A percentile compares a stretch with the other conserved stretches of the same genome.
Conservation (phyloP, 352 stramenopile species). For the Phytophthora pisi region DNA sequence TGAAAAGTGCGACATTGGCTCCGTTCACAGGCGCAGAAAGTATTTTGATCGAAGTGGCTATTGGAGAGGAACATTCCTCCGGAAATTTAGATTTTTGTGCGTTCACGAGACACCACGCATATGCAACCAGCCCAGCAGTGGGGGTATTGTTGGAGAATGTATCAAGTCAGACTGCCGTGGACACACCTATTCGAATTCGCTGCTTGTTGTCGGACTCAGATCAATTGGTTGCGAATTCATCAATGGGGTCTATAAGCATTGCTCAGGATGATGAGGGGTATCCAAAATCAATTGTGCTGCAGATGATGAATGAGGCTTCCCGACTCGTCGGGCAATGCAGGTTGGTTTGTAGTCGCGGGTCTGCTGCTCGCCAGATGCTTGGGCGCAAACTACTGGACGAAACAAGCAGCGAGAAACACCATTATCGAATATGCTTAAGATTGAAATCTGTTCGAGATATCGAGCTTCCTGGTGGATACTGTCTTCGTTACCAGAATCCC, state of each 20-base stretch:
- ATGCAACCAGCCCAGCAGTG: slow-evolving; percentile 37
- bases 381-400: slow-evolving; percentile 11
- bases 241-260: slow-evolving; percentile 1
- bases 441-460: slow-evolving; percentile 47
- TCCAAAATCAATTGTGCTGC: slow-evolving; percentile 22
- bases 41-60: slow-evolving; percentile 42
- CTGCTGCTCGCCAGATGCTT: slow-evolving; percentile 5
- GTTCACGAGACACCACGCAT: slow-evolving; percentile 44
- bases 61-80: slow-evolving; percentile 26
- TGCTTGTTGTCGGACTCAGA: slow-evolving; percentile 32
- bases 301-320: slow-evolving; percentile 22
- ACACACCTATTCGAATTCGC: slow-evolving; percentile 20
- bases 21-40: slow-evolving; percentile 42
- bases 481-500: slow-evolving; percentile 43
- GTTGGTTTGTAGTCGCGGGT: slow-evolving; percentile 12
- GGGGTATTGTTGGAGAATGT: slow-evolving; percentile 4
- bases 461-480: slow-evolving; percentile 28
- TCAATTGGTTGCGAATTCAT: slow-evolving; percentile 22
- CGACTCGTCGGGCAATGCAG: slow-evolving; percentile 25
- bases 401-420: slow-evolving; percentile 14
- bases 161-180: background rate
- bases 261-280: slow-evolving; percentile 14
- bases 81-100: slow-evolving; percentile 39
- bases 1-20: slow-evolving; percentile 32
- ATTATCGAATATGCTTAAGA: slow-evolving; percentile 46